Evolutionary conservation across 2,329 filamentous ascomycete species (phyloP).

Genomic region (Emmonsiellopsis sp.): DNA sequence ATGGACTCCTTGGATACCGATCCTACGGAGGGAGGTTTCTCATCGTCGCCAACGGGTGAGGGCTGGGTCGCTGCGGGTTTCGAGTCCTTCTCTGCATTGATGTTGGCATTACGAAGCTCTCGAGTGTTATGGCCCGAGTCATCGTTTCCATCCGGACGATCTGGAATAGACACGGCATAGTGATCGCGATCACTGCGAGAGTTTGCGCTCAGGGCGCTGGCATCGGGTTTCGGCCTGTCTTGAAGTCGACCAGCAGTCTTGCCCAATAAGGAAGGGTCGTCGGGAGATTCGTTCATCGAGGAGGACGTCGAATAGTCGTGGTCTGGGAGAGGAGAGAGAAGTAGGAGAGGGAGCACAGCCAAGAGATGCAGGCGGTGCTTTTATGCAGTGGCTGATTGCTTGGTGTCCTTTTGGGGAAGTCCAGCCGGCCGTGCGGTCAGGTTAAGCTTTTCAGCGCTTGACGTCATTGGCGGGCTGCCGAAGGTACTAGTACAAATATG

Average conservation of each 20-base stretch:
- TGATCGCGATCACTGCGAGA: neutral
- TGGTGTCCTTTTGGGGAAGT: too few species aligned
- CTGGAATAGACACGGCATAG: neutral
- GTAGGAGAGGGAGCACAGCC: too few species aligned
- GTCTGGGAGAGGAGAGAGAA: too few species aligned
- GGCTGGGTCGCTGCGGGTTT: neutral
- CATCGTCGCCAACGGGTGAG: conserved; percentile 35
- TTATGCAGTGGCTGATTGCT: too few species aligned
- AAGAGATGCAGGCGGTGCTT: too few species aligned
- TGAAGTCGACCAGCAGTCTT: conserved; percentile 42
- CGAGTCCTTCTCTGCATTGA: neutral
- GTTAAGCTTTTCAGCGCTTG: too few species aligned
- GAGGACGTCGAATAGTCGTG: conserved; percentile 3
- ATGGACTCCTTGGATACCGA: conserved; percentile 25
- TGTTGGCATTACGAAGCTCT: conserved; percentile 11
- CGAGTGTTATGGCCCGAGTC: conserved; percentile 19
- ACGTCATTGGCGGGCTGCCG: too few species aligned
- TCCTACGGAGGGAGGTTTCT: conserved; percentile 46
- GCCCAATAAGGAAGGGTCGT: conserved; percentile 43
- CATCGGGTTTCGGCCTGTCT: conserved; percentile 34
- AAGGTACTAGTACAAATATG: too few species aligned
- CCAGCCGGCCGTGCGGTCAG: too few species aligned
- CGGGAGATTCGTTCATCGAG: conserved; percentile 48
- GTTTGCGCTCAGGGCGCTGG: conserved; percentile 11
- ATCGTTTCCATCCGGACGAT: conserved; percentile 12